Conservation (phyloP, 768 basidiomycete species). For the Boletus vinaceobasis region DNA sequence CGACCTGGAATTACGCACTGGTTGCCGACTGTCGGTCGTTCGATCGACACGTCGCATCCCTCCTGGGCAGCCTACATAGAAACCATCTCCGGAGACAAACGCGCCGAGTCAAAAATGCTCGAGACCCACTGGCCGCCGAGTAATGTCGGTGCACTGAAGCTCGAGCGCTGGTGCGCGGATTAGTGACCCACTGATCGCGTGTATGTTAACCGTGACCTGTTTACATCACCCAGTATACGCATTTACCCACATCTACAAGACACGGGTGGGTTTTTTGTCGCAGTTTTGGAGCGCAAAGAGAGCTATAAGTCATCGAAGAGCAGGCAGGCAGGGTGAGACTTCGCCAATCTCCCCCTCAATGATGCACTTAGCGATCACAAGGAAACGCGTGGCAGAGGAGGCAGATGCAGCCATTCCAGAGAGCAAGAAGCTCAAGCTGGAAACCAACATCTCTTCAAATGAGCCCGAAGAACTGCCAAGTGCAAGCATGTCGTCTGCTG, state of each 20-base stretch:
- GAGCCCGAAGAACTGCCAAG: conserved; percentile 3
- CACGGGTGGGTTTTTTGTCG: conserved; percentile 97
- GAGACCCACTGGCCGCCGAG: conserved; percentile 79
- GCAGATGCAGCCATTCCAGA: conserved; percentile 39
- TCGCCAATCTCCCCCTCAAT: background rate
- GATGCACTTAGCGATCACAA: conserved; percentile 6
- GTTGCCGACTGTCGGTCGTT: conserved; percentile 66
- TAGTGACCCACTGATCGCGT: background rate
- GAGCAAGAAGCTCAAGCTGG: conserved; percentile 49
- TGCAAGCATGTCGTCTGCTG: conserved; percentile 4
- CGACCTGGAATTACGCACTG: conserved; percentile 75
- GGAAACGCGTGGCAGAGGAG: conserved; percentile 51
- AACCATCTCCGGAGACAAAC: conserved; percentile 46
- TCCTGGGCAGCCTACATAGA: conserved; percentile 60
- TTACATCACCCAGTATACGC: conserved; percentile 55
- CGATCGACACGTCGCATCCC: conserved; percentile 47
- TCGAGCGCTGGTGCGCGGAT: conserved; percentile 67
- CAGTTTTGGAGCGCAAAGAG: conserved; percentile 64
- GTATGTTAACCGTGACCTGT: background rate
- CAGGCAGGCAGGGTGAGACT: conserved; percentile 14
- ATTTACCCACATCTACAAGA: conserved; percentile 96
- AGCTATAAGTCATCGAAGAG: background rate
- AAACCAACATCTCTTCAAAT: conserved; percentile 15
- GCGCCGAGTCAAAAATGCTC: conserved; percentile 57
- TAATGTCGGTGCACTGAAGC: conserved; percentile 54